phyloP scores from a whole-genome alignment of 352 stramenopile genomes.

The Globisporangium takayamanum region DNA sequence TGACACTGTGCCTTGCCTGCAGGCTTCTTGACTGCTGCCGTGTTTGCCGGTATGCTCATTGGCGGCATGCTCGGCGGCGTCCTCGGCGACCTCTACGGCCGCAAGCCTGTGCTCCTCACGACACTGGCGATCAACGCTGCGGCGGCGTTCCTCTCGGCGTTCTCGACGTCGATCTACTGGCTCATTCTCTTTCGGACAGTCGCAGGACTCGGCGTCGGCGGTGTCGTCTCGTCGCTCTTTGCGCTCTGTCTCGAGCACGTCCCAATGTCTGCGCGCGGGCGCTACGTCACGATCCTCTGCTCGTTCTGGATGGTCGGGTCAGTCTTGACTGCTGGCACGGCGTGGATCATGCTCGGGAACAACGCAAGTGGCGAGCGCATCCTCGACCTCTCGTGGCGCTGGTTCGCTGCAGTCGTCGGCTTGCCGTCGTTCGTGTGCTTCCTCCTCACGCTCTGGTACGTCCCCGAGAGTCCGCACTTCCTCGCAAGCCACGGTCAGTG shows the following conservation, averaged over 20 bases:
- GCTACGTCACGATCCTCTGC: slow-evolving; percentile 84
- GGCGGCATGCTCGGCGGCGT: slow-evolving; percentile 74
- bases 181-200: slow-evolving; percentile 72
- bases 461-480: slow-evolving; percentile 84
- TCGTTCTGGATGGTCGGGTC: slow-evolving; percentile 91
- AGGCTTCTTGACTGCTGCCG: slow-evolving; percentile 81
- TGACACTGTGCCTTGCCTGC: slow-evolving; percentile 4
- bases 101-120: slow-evolving; percentile 64
- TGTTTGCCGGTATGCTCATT: slow-evolving; percentile 87
- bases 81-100: slow-evolving; percentile 73
- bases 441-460: slow-evolving; percentile 47
- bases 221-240: slow-evolving; percentile 82
- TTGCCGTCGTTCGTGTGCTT: slow-evolving; percentile 70
- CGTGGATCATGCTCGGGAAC: slow-evolving; percentile 84
- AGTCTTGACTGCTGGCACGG: slow-evolving; percentile 68
- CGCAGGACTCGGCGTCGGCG: slow-evolving; percentile 71
- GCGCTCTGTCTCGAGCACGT: slow-evolving; percentile 85
- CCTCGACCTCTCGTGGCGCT: slow-evolving; percentile 72
- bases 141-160: slow-evolving; percentile 68
- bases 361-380: slow-evolving; percentile 49
- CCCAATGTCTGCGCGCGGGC: slow-evolving; percentile 50
- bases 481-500: slow-evolving; percentile 59
- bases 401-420: slow-evolving; percentile 71
- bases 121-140: slow-evolving; percentile 79
- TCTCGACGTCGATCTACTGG: slow-evolving; percentile 62